phyloP scores from a whole-genome alignment of 192 early-diverging fungal genomes.

The Coemansia sp. region DNA sequence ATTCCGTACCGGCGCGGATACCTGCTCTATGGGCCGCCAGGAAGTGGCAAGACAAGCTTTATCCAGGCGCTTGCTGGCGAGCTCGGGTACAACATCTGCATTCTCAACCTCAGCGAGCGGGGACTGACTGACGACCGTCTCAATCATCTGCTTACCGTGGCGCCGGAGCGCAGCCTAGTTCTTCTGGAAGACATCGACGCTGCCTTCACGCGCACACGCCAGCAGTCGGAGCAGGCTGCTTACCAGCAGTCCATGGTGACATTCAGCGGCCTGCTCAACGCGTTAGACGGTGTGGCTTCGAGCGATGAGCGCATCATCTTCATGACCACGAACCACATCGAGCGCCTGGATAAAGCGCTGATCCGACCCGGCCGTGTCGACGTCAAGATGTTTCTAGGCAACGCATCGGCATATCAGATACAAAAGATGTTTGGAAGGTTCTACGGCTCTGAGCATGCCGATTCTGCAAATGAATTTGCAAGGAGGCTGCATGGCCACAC shows the following conservation, averaged over 20 bases:
- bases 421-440: conserved; percentile 79
- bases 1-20: conserved; percentile 93
- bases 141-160: conserved; percentile 77
- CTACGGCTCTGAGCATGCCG: conserved; percentile 60
- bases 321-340: conserved; percentile 90
- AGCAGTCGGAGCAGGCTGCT: conserved; percentile 62
- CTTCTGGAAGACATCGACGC: conserved; percentile 85
- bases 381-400: conserved; percentile 72
- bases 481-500: conserved; percentile 50
- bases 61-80: conserved; percentile 89
- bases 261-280: conserved; percentile 86
- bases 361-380: conserved; percentile 84
- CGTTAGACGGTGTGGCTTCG: conserved; percentile 85
- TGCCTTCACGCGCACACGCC: conserved; percentile 71
- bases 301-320: conserved; percentile 88
- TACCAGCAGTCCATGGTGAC: conserved; percentile 84
- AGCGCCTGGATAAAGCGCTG: conserved; percentile 75
- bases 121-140: conserved; percentile 84
- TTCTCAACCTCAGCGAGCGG: conserved; percentile 80
- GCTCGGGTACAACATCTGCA: conserved; percentile 87
- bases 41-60: conserved; percentile 91
- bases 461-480: conserved; percentile 76
- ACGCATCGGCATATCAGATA: conserved; percentile 71
- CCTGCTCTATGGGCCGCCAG: conserved; percentile 85
- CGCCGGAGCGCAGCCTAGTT: conserved; percentile 79